phyloP scores from a whole-genome alignment of 1,139 yeast species.

The Meyerozyma guilliermondii region DNA sequence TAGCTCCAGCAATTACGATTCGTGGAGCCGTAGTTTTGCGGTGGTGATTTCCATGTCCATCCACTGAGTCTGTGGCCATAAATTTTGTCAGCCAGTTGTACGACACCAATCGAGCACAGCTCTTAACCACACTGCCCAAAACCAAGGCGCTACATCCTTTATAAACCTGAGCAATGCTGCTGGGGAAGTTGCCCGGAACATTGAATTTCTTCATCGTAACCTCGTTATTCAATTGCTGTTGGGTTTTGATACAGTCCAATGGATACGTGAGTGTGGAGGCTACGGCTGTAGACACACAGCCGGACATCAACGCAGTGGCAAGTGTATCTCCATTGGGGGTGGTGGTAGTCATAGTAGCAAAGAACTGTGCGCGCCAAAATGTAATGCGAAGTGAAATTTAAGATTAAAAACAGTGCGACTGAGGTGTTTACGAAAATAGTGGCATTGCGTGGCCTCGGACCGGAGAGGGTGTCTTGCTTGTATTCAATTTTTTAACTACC shows the following conservation, averaged over 20 bases:
- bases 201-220: constrained; percentile 34
- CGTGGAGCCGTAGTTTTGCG: constrained; percentile 63
- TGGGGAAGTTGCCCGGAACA: constrained; percentile 36
- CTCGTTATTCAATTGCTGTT: constrained; percentile 55
- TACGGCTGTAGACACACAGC: constrained; percentile 68
- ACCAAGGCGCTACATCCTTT: constrained; percentile 78
- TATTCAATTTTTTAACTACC: no score
- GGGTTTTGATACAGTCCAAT: constrained; percentile 75
- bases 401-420: no score
- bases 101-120: constrained; percentile 64
- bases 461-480: no score
- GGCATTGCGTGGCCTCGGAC: no score
- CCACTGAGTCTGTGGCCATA: constrained; percentile 53
- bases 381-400: no score
- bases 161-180: constrained; percentile 43
- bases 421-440: no score
- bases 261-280: constrained; percentile 78
- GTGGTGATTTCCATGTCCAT: constrained; percentile 22
- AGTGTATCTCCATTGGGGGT: constrained; percentile 25
- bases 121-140: constrained; percentile 70
- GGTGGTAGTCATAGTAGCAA: background rate
- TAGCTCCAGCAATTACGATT: constrained; percentile 76
- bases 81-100: constrained; percentile 75
- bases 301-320: constrained; percentile 66
- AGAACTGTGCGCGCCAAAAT: background rate